Evolutionary conservation across 1,284 basidiomycete genomes (phyloP), one percentile per base, ranked within the genome.

Genomic region (Naganishia albida): DNA sequence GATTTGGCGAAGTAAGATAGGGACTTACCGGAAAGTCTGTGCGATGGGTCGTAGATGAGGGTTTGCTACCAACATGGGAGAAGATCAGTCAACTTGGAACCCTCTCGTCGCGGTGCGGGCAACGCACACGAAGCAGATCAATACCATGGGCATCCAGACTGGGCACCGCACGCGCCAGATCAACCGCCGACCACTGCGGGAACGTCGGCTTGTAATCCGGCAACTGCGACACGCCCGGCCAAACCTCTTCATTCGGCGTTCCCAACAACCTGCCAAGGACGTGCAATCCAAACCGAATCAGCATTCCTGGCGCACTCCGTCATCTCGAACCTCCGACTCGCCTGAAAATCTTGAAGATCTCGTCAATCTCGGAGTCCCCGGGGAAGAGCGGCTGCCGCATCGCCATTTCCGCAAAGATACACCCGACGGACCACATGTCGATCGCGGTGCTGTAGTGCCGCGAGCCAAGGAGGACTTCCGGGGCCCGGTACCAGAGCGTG

Each of bases 321-420:
- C 12, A 23, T 43, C n/a, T 16, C 34, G 20, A 7, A 1, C 6
- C 16, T 15, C 18, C 7, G 25, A 72, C 83, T 64, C 68, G 91
- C 91, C 90, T 86, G 85, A 99, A 99, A 75, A 98, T 99, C 80
- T 93, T 91, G 86, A 98, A 99, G 72, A 99, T 99, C 81, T 99
- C 94, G 81, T 99, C 95, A 73, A 99, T 99, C 80, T 99, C 95
- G 30, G 93, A 97, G 81, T 99, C 95, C 10, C 96, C 95, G 15
- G 95, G 93, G 85, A 98, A 98, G 26, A 98, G 83, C 1, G 95
- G 94, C 70, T 87, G 85, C 26, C 93, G 70, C 75, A 78, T 78
- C 1, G 76, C 77, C 91, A 95, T 93, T 81, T 97, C 93, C 18
- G 95, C 95, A 78, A 99, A 96, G 75, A 99, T 99, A 76, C 96